Conservation (phyloP, 805 yeast species). For the Geotrichum ghanense region DNA sequence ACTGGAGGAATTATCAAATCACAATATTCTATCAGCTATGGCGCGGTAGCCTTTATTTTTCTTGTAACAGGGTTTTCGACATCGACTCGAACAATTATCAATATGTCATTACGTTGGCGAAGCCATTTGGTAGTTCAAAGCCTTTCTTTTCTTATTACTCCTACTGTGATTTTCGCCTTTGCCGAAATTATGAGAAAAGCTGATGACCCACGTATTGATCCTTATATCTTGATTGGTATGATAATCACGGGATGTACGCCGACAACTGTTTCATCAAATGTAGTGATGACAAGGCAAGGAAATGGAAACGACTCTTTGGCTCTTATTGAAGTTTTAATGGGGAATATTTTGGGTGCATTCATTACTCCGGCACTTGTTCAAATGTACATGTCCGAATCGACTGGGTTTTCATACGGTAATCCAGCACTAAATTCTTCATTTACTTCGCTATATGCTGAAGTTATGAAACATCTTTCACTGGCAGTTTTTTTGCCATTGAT, state of each 20-base stretch:
- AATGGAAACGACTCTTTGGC: conserved; percentile 73
- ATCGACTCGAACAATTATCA: conserved; percentile 47
- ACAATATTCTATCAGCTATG: conserved; percentile 69
- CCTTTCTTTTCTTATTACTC: conserved; percentile 60
- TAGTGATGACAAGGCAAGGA: conserved; percentile 81
- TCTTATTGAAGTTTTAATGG: conserved; percentile 74
- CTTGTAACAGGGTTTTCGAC: conserved; percentile 72
- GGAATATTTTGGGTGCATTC: conserved; percentile 77
- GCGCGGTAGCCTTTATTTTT: conserved; percentile 80
- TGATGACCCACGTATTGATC: conserved; percentile 45
- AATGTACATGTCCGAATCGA: conserved; percentile 42
- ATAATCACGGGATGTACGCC: conserved; percentile 82
- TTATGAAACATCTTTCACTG: conserved; percentile 80
- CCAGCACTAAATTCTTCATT: conserved; percentile 48
- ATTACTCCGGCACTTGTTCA: conserved; percentile 78
- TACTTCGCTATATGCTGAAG: conserved; percentile 50
- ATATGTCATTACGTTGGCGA: conserved; percentile 67
- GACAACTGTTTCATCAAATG: conserved; percentile 85
- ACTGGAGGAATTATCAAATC: conserved; percentile 69
- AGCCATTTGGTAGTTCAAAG: conserved; percentile 64
- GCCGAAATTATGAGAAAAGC: conserved; percentile 55
- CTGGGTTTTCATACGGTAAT: conserved; percentile 64
- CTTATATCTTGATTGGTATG: conserved; percentile 72
- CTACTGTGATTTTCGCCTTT: conserved; percentile 62
- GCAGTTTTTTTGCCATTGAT: conserved; percentile 75